Conservation (phyloP, 1,284 basidiomycete species). For the Sporisorium sorghi region DNA sequence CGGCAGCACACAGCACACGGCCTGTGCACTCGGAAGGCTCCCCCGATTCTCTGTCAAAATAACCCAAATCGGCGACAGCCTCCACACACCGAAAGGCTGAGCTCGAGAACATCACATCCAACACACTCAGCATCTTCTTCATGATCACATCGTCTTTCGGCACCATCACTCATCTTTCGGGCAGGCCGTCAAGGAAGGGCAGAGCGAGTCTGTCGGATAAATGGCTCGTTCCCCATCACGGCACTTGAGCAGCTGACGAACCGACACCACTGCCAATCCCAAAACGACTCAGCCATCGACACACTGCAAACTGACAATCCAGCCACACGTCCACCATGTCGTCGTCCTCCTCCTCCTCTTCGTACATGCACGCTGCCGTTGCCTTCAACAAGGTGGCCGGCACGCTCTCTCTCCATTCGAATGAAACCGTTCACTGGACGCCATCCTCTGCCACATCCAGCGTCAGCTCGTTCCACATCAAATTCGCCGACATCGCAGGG, state of each 20-base stretch:
- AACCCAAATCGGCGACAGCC: not conserved
- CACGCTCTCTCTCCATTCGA: constrained; percentile 40
- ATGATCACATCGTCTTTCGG: not conserved
- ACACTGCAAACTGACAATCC: not conserved
- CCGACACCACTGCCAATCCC: too few relatives aligned
- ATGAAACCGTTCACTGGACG: constrained; percentile 45
- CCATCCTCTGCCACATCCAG: constrained; percentile 49
- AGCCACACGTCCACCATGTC: constrained; percentile 13
- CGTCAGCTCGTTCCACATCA: constrained; percentile 39
- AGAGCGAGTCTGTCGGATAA: not conserved
- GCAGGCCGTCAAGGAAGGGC: not conserved
- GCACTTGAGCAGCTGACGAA: not conserved
- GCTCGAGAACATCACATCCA: not conserved
- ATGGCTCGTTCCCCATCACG: not conserved
- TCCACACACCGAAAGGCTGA: constrained; percentile 2
- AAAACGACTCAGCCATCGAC: constrained; percentile 14
- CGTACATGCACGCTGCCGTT: constrained; percentile 49
- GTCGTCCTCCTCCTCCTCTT: constrained; percentile 34
- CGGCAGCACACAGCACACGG: too few relatives aligned
- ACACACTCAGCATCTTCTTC: constrained; percentile 12
- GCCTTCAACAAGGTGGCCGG: constrained; percentile 58
- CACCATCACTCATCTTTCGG: constrained; percentile 1
- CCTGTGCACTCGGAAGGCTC: constrained; percentile 11
- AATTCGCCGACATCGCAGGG: constrained; percentile 47
- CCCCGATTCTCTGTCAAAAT: too few relatives aligned